Conservation (phyloP, 306 rosid genomes). For the Dalbergia cultrata region DNA sequence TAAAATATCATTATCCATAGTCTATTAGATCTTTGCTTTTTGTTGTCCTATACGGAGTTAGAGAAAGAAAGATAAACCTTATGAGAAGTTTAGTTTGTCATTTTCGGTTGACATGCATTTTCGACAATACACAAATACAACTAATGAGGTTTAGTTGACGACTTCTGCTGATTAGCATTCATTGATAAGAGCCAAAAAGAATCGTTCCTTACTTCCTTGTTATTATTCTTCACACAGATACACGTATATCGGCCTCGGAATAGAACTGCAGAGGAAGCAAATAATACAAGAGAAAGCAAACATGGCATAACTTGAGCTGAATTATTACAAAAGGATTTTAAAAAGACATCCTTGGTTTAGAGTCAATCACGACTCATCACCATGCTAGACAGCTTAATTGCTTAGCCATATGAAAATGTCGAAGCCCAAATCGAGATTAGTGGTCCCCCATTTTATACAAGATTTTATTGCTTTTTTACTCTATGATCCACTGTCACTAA, state of each 20-base stretch:
- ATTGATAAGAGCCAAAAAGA: neutral
- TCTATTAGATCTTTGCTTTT: neutral
- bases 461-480: neutral
- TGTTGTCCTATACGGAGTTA: neutral
- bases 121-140: neutral
- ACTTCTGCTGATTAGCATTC: neutral
- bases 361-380: neutral
- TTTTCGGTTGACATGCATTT: neutral
- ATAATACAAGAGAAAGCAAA: neutral
- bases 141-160: neutral
- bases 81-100: neutral
- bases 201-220: neutral
- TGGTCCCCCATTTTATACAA: neutral
- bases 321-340: constrained; percentile 6
- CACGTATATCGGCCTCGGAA: too few species aligned
- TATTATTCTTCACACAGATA: neutral
- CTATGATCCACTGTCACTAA: neutral
- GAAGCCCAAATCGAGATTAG: neutral
- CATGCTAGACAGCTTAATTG: constrained; percentile 6
- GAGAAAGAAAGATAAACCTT: neutral
- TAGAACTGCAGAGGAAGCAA: neutral
- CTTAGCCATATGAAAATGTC: neutral
- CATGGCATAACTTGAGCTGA: neutral
- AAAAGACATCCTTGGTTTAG: neutral
- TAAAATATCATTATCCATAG: too few species aligned